Conservation (phyloP, 805 yeast genomes). For the Candida silvatica region DNA sequence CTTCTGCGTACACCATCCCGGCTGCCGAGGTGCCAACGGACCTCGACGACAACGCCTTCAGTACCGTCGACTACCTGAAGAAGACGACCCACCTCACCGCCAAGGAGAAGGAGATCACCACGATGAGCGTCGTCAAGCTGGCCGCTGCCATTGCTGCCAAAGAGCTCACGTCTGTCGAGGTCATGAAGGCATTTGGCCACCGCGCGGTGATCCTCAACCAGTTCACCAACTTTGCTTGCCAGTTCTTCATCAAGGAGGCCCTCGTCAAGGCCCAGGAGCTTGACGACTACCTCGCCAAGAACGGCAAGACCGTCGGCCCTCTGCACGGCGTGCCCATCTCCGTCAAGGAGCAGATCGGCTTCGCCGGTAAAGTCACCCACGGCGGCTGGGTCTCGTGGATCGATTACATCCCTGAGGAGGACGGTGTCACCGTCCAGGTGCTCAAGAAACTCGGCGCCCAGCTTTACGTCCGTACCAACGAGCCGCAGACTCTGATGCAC, state of each 20-base stretch:
- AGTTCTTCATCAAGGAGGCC: constrained; percentile 59
- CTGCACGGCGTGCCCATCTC: constrained; percentile 66
- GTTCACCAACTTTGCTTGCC: constrained; percentile 43
- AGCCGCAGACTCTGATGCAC: constrained; percentile 68
- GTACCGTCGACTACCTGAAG: constrained; percentile 26
- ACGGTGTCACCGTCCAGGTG: constrained; percentile 38
- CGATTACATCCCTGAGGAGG: constrained; percentile 36
- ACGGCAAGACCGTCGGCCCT: constrained; percentile 54
- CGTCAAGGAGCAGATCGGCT: constrained; percentile 55
- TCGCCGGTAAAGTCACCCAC: constrained; percentile 44
- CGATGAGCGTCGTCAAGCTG: constrained; percentile 32
- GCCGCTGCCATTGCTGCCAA: constrained; percentile 36
- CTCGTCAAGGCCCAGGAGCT: constrained; percentile 43
- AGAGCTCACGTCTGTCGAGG: constrained; percentile 39
- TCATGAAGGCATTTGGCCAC: constrained; percentile 56
- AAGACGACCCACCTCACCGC: constrained; percentile 23
- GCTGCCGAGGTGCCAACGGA: constrained; percentile 24
- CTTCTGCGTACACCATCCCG: constrained; percentile 22
- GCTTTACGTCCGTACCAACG: constrained; percentile 55
- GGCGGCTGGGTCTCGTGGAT: constrained; percentile 51
- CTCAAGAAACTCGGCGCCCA: constrained; percentile 49
- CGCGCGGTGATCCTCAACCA: constrained; percentile 58
- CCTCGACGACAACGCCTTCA: constrained; percentile 26
- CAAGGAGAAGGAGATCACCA: constrained; percentile 36
- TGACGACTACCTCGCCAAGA: constrained; percentile 40